Conservation (phyloP, 148 eudicot genomes). For the Drosera capensis region DNA sequence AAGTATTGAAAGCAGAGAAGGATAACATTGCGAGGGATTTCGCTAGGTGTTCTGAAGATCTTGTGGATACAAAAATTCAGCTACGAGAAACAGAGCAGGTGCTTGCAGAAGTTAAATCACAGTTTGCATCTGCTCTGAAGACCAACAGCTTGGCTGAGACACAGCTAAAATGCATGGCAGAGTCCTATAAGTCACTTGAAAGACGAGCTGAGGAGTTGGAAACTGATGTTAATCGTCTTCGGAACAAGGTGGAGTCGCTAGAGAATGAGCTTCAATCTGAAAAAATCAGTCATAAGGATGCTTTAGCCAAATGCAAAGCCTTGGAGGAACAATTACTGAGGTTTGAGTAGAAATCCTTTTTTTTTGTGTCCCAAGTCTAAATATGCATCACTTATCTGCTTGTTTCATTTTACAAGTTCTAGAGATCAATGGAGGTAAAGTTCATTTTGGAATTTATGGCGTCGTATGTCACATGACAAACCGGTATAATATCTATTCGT, state of each 20-base stretch:
- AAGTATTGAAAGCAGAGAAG: conserved; percentile 55
- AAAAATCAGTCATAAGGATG: conserved; percentile 44
- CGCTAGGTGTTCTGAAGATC: conserved; percentile 42
- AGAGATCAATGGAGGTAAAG: too few species aligned
- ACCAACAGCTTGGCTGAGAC: conserved; percentile 80
- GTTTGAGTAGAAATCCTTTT: conserved; percentile 20
- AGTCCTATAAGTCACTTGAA: conserved; percentile 80
- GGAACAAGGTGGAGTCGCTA: conserved; percentile 32
- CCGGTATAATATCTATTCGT: too few species aligned
- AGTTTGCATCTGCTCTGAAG: conserved; percentile 52
- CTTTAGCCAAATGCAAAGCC: conserved; percentile 47
- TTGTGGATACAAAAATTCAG: conserved; percentile 42
- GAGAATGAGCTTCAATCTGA: conserved; percentile 61
- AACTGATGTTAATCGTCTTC: conserved; percentile 44
- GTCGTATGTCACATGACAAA: too few species aligned
- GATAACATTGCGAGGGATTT: conserved; percentile 41
- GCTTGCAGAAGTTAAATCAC: conserved; percentile 55
- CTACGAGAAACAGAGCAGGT: conserved; percentile 51
- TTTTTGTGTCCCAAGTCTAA: too few species aligned
- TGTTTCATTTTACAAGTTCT: too few species aligned
- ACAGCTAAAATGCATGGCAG: conserved; percentile 95
- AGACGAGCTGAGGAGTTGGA: conserved; percentile 60
- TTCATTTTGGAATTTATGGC: too few species aligned
- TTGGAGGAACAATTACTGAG: conserved; percentile 75
- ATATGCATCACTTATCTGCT: too few species aligned